phyloP scores from a whole-genome alignment of 345 rosid genomes.

The Arabidopsis thaliana region DNA sequence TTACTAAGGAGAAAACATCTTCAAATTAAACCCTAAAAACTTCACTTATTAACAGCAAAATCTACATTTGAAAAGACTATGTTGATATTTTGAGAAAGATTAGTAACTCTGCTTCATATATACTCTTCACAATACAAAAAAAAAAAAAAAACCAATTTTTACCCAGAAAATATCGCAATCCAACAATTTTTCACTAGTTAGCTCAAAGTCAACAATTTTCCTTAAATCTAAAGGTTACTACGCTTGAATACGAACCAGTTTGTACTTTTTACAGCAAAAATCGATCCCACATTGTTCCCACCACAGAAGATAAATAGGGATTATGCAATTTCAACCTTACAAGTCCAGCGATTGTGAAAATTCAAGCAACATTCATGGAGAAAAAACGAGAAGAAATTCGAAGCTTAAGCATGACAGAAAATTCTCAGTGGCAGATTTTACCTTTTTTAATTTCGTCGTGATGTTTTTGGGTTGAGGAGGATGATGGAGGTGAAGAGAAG shows the following conservation, averaged over 20 bases:
- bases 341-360: slow-evolving; percentile 5
- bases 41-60: slow-evolving; percentile 12
- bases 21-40: not conserved
- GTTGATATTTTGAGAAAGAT: not conserved
- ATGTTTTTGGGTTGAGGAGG: not conserved
- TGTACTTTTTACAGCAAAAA: not conserved
- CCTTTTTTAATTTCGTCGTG: slow-evolving; percentile 7
- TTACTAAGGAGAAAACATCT: not conserved
- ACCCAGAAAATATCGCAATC: not conserved
- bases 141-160: not conserved
- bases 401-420: not conserved
- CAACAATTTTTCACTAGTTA: not conserved
- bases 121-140: not conserved
- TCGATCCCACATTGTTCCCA: slow-evolving; percentile 15
- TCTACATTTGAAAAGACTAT: not conserved
- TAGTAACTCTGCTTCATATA: not conserved
- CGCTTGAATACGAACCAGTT: slow-evolving; percentile 1
- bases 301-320: not conserved
- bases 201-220: not conserved
- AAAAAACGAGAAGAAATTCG: slow-evolving; percentile 10
- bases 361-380: not conserved
- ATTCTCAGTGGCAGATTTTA: too few species aligned
- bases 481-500: not conserved
- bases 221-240: not conserved
- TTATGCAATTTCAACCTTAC: slow-evolving; percentile 2